Evolutionary conservation across 106 monocot species (phyloP).

Genomic region (Vanilla planifolia): DNA sequence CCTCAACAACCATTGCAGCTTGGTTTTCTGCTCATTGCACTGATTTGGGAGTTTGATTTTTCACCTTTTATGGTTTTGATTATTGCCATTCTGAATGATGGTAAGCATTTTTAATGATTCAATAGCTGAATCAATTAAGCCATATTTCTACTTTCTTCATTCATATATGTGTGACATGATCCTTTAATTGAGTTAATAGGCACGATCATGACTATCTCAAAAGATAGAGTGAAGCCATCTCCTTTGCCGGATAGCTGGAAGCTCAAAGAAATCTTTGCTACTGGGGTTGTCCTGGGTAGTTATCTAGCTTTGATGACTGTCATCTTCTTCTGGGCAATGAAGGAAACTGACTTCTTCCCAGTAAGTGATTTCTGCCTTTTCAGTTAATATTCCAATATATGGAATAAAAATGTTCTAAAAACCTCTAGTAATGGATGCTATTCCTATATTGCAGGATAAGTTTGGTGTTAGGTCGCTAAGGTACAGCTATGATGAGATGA

Average conservation of each 20-base stretch:
- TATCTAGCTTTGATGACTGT: slow-evolving; percentile 60
- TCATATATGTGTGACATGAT: not conserved
- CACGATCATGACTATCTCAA: slow-evolving; percentile 37
- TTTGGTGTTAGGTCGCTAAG: slow-evolving; percentile 40
- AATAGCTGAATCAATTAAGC: not conserved
- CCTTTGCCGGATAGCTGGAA: slow-evolving; percentile 58
- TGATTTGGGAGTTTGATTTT: slow-evolving; percentile 75
- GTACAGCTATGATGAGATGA: slow-evolving; percentile 49
- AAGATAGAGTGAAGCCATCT: slow-evolving; percentile 47
- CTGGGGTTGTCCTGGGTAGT: slow-evolving; percentile 42
- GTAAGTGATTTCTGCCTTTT: slow-evolving; percentile 13
- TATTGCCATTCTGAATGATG: slow-evolving; percentile 69
- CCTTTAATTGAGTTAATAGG: slow-evolving; percentile 11
- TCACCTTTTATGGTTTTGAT: slow-evolving; percentile 76
- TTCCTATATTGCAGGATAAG: slow-evolving; percentile 20
- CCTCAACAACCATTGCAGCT: slow-evolving; percentile 28
- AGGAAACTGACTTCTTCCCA: slow-evolving; percentile 46
- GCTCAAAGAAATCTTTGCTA: slow-evolving; percentile 52
- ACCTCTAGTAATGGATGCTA: not conserved
- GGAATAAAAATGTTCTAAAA: slow-evolving; percentile 22
- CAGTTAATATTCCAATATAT: slow-evolving; percentile 6
- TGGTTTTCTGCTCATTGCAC: slow-evolving; percentile 59
- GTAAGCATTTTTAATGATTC: slow-evolving; percentile 15
- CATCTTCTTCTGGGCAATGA: slow-evolving; percentile 54
- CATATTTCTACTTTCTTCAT: not conserved